These are phyloP conservation scores for Ascocoryne sarcoides DNA, from an alignment of 2,329 filamentous ascomycete genomes.

Conservation along the genomic window DNA sequence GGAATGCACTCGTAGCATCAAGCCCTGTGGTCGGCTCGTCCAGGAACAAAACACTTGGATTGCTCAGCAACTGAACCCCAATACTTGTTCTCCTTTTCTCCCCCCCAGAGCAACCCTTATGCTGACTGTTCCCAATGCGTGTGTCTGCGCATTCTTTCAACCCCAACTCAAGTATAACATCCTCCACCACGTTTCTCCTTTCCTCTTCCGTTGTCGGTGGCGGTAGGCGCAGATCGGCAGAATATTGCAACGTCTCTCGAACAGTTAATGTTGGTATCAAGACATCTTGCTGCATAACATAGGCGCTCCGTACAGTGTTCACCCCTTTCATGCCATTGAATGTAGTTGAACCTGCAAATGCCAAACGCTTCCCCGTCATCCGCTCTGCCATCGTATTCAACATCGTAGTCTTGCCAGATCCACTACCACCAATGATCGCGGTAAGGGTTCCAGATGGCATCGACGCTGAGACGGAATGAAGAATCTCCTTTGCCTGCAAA, in stretches of 20 bases:
- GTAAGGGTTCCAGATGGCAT: slow-evolving; percentile 60
- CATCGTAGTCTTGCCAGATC: slow-evolving; percentile 64
- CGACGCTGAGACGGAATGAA: slow-evolving; percentile 55
- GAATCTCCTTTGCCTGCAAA: slow-evolving; percentile 40
- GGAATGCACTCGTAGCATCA: slow-evolving; percentile 68
- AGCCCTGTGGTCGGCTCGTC: slow-evolving; percentile 74
- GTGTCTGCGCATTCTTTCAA: slow-evolving; percentile 72
- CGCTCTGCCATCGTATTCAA: slow-evolving; percentile 65
- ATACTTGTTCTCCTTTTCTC: slow-evolving; percentile 72
- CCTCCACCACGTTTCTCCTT: slow-evolving; percentile 57
- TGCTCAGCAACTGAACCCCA: slow-evolving; percentile 69
- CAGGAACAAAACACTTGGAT: slow-evolving; percentile 68
- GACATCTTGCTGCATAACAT: slow-evolving; percentile 71
- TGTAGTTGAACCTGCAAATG: slow-evolving; percentile 44
- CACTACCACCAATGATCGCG: slow-evolving; percentile 67
- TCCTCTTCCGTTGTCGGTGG: slow-evolving; percentile 51
- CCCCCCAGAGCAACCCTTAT: slow-evolving; percentile 70
- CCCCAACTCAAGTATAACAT: slow-evolving; percentile 67
- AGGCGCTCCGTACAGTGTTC: slow-evolving; percentile 50
- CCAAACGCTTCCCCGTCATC: slow-evolving; percentile 45
- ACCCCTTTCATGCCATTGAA: slow-evolving; percentile 54
- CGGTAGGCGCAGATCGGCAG: slow-evolving; percentile 62
- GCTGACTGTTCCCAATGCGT: slow-evolving; percentile 59
- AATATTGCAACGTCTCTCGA: slow-evolving; percentile 64
- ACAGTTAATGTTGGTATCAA: slow-evolving; percentile 66